phyloP scores from a whole-genome alignment of 371 early-diverging fungal species.

The Chytridium lagenaria region DNA sequence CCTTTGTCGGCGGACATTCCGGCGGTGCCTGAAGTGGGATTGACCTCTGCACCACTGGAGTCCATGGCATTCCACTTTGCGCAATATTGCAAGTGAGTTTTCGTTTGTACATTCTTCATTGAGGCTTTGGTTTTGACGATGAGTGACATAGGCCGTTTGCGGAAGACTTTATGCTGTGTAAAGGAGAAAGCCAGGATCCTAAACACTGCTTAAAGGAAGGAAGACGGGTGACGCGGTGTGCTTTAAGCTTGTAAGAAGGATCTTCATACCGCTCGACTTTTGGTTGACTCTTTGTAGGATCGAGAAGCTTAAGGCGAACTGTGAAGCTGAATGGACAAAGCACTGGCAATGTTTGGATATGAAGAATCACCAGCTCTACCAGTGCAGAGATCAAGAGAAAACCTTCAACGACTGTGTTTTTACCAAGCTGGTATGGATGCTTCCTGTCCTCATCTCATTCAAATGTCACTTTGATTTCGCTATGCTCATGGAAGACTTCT shows the following conservation, averaged over 20 bases:
- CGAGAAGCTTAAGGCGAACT: conserved; percentile 86
- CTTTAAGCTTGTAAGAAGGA: conserved; percentile 80
- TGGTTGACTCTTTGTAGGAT: conserved; percentile 59
- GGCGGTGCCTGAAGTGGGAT: conserved; percentile 86
- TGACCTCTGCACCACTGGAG: conserved; percentile 90
- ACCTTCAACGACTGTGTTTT: conserved; percentile 90
- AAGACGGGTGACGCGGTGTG: conserved; percentile 94
- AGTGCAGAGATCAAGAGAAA: conserved; percentile 83
- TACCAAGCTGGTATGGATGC: conserved; percentile 86
- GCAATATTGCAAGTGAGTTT: conserved; percentile 77
- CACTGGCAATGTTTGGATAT: conserved; percentile 95
- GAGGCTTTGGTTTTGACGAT: not conserved
- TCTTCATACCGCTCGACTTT: no score
- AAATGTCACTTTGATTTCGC: not conserved
- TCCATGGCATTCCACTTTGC: conserved; percentile 93
- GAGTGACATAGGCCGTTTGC: conserved; percentile 66
- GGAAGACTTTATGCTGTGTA: conserved; percentile 97
- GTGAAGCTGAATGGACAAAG: conserved; percentile 82
- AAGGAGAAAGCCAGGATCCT: conserved; percentile 88
- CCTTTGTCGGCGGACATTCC: conserved; percentile 48
- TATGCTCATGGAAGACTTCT: not conserved
- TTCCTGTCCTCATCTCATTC: no score
- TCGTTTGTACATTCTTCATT: not conserved
- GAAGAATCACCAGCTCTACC: conserved; percentile 84
- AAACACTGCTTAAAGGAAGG: conserved; percentile 91